A percentile compares a stretch with the other conserved stretches of the same genome.
These are phyloP conservation scores for Malassezia cuniculi DNA, from an alignment of 1,284 basidiomycete species.

Conservation along the genomic window DNA sequence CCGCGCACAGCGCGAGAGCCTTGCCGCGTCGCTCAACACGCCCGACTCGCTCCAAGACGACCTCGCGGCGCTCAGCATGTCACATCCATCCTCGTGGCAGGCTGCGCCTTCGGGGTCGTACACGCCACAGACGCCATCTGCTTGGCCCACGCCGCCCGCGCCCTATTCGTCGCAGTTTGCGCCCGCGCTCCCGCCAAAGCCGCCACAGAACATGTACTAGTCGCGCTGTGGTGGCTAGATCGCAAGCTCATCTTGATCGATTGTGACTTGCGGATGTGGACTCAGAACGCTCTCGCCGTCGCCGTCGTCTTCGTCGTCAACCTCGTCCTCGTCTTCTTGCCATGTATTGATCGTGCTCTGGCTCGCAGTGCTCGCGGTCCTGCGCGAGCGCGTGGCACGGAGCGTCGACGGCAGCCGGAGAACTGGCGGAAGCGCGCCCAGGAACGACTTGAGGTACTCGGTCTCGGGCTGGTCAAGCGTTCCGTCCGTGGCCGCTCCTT, in stretches of 20 bases:
- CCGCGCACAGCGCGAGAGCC: too few species aligned
- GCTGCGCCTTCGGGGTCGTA: background rate
- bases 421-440: constrained; percentile 1
- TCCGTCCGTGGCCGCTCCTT: background rate
- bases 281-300: too few species aligned
- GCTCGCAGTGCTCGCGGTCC: too few species aligned
- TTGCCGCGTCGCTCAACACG: background rate
- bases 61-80: background rate
- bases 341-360: background rate
- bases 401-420: too few species aligned
- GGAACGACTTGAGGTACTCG: constrained; percentile 2
- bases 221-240: too few species aligned
- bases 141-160: constrained; percentile 3
- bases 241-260: constrained; percentile 5
- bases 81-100: background rate
- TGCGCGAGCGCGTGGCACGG: too few species aligned
- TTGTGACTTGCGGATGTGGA: background rate
- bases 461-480: constrained; percentile 2
- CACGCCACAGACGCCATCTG: too few species aligned
- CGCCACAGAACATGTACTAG: too few species aligned
- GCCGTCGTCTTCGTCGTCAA: constrained; percentile 1
- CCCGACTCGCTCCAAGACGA: background rate
- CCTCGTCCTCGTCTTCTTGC: background rate
- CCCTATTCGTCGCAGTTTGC: background rate
- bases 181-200: background rate